Evolutionary conservation across 2,329 filamentous ascomycete species (phyloP), one percentile per base, ranked within the genome.

Genomic region (Fusarium luffae): DNA sequence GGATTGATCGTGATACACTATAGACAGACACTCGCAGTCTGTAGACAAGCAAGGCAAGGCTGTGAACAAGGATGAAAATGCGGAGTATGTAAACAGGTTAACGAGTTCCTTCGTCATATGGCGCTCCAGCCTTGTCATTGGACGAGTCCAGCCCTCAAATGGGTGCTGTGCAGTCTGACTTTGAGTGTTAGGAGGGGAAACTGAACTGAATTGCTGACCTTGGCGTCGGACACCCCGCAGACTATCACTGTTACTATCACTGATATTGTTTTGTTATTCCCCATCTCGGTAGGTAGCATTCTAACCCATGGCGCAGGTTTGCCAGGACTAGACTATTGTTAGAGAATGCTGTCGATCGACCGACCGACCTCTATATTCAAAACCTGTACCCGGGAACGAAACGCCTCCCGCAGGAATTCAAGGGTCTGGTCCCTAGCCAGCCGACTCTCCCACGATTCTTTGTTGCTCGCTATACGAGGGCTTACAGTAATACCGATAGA

Each of bases 151-250:
- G 10, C 18, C 34, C 34, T 37, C 34, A 32, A 42, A 37, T 40
- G 57, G 37, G 46, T 32, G 46, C 48, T 43, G 47, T 46, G 46
- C 34, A 63, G 48, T 55, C 60, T 66, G 30, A 56, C 50, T 70
- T 54, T 56, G 34, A 30, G 43, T 56, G 58, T 68, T 55, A 28
- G 13, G 50, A 59, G 70, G 50, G 58, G n/a, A 51, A 32, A 34
- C 32, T 18, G 32, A 37, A 34, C 34, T 42, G 32, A 52, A 51
- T 54, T 66, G 46, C 37, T 44, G 59, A 56, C 46, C 68, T 70
- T 68, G 68, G 68, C 68, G 68, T 44, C 67, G 68, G 68, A 61
- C 48, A 50, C 52, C 68, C 68, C 67, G 67, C 63, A 59, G 41
- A 66, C 54, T 57, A 50, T 43, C 54, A 54, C 60, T 37, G 34